These are phyloP conservation scores for Verticillium tricorpus DNA, from an alignment of 2,329 filamentous ascomycete genomes.

Conservation along the genomic window DNA sequence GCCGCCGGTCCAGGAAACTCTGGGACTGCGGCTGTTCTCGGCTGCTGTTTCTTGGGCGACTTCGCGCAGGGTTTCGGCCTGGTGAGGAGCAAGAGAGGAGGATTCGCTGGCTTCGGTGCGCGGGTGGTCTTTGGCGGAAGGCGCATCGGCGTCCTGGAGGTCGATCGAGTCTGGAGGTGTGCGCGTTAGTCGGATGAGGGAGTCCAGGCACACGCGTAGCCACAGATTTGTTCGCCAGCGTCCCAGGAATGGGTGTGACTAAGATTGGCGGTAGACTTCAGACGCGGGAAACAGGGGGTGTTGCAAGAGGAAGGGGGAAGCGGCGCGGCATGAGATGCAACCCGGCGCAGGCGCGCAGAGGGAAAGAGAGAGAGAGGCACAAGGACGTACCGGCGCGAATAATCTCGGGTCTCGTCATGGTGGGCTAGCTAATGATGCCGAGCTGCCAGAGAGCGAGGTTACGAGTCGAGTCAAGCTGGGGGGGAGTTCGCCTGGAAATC, in stretches of 20 bases:
- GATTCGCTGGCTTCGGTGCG: conserved; percentile 40
- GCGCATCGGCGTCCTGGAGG: conserved; percentile 77
- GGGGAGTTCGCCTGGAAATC: not conserved
- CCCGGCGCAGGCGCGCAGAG: not conserved
- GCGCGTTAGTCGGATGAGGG: not conserved
- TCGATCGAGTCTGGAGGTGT: conserved; percentile 76
- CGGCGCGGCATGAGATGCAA: conserved; percentile 9
- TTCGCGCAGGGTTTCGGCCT: conserved; percentile 78
- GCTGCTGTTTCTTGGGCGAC: conserved; percentile 72
- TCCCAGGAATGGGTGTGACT: not conserved
- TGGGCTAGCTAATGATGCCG: conserved; percentile 19
- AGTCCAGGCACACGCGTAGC: not conserved
- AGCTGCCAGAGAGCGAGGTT: not conserved
- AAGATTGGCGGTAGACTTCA: not conserved
- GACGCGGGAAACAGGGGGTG: not conserved
- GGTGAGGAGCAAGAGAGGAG: conserved; percentile 64
- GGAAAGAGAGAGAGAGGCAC: not conserved
- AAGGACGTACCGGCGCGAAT: conserved; percentile 52
- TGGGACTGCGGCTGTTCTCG: conserved; percentile 62
- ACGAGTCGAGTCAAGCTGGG: not conserved
- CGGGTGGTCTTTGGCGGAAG: conserved; percentile 79
- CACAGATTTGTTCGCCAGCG: not conserved
- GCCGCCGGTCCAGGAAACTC: conserved; percentile 48
- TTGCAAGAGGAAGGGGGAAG: conserved; percentile 10
- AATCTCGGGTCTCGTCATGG: conserved; percentile 56